These are phyloP conservation scores for Tetratostichococcus sp. DNA, from an alignment of 139 green algal species.

Conservation along the genomic window DNA sequence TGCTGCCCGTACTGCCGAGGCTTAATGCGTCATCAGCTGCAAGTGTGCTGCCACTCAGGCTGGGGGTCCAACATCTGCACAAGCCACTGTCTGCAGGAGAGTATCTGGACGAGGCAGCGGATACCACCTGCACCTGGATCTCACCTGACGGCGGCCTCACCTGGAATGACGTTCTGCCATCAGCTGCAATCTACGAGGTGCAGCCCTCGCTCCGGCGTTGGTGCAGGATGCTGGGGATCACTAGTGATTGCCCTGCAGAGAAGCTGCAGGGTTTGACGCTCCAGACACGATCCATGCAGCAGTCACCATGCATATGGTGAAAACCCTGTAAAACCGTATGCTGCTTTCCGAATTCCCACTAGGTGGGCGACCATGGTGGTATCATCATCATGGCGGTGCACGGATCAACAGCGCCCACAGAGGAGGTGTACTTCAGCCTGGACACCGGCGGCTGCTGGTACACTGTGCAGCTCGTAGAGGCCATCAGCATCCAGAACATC, in stretches of 20 bases:
- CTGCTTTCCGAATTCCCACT: too few relatives aligned
- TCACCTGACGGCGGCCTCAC: slow-evolving; percentile 81
- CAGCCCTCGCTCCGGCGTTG: too few relatives aligned
- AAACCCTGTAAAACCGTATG: too few relatives aligned
- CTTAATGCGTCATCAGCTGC: slow-evolving; percentile 34
- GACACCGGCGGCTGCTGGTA: slow-evolving; percentile 88
- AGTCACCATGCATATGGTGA: too few relatives aligned
- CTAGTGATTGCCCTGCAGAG: too few relatives aligned
- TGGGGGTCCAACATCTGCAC: too few relatives aligned
- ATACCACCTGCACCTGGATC: slow-evolving; percentile 76
- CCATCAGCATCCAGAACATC: slow-evolving; percentile 90
- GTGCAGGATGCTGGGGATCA: too few relatives aligned
- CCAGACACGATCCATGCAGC: too few relatives aligned
- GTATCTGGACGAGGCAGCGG: slow-evolving; percentile 21
- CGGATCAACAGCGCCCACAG: slow-evolving; percentile 34
- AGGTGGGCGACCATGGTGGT: slow-evolving; percentile 90
- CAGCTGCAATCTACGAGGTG: slow-evolving; percentile 69
- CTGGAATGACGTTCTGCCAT: slow-evolving; percentile 81
- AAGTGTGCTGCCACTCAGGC: background rate
- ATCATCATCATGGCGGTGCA: slow-evolving; percentile 81
- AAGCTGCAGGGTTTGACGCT: background rate
- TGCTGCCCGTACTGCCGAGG: slow-evolving; percentile 15
- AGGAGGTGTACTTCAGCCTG: slow-evolving; percentile 64
- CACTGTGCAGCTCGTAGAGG: slow-evolving; percentile 54
- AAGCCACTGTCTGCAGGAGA: background rate